Base-by-base conservation (phyloP, 177 flowering plant genomes). In the Tripterygium wilfordii region DNA sequence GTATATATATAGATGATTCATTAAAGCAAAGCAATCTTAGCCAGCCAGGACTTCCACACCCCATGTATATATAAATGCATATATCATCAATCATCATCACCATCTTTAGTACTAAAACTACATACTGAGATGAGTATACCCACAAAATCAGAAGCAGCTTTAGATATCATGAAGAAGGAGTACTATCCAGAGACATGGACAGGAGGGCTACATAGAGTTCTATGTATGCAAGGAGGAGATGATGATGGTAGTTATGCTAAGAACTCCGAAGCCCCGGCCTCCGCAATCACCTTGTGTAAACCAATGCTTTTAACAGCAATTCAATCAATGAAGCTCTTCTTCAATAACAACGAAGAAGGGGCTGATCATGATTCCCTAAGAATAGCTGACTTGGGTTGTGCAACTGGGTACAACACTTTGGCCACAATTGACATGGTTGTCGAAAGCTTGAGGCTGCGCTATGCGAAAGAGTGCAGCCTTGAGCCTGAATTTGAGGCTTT, bases 181-280 rank as follows among this genome's bases (percentile, higher is more conserved):
- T n/a, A n/a, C n/a, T n/a, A n/a, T n/a, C n/a, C n/a, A n/a, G n/a
- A n/a, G n/a, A n/a, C n/a, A n/a, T n/a, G 43, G 47, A 5, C 16
- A 13, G 50, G 50, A 21, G 63, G 69, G 5, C 72, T 71, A 9
- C 67, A 64, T 23, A 45, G 67, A 28, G 58, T 67, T 32, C 56
- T 67, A 14, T 71, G 72, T 49, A 71, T 71, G 76, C 72, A 71
- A 61, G 76, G 76, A 0, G 76, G 72, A 7, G 72, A 67, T 2
- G 70, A 52, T 28, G 72, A 71, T 27, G 64, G 43, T 8, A 71
- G 76, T 64, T 71, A 71, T 18, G 70, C 69, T n/a, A 67, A 55
- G 62, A 71, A 71, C 20, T 67, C 69, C 1, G 65, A 71, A 17
- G 67, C 65, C 19, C 60, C 69, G 0, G 76, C 70, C 7, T 61